Percentiles rank a stretch among this genome's conserved stretches.
Conservation (phyloP, 805 yeast species). For the Candida coquimbonensis region DNA sequence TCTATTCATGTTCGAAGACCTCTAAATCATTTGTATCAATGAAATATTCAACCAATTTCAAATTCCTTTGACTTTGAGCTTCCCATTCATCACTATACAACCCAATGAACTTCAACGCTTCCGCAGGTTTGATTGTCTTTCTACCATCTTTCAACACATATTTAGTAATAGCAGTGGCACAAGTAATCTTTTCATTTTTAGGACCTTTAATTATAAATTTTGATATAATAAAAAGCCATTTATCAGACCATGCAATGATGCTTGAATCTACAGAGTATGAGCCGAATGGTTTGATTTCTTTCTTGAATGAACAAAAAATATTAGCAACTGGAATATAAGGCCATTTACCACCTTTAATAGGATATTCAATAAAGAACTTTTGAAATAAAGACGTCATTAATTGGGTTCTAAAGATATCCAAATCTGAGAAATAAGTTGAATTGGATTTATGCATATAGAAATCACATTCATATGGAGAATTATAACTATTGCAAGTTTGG, state of each 20-base stretch:
- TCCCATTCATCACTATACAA: slow-evolving; percentile 47
- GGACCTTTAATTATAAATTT: slow-evolving; percentile 37
- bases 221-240: slow-evolving; percentile 73
- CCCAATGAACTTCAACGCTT: slow-evolving; percentile 50
- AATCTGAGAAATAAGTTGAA: slow-evolving; percentile 74
- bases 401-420: slow-evolving; percentile 72
- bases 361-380: slow-evolving; percentile 41
- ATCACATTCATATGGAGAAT: slow-evolving; percentile 77
- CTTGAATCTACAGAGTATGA: slow-evolving; percentile 47
- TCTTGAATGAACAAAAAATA: slow-evolving; percentile 58
- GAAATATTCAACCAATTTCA: slow-evolving; percentile 31
- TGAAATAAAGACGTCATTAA: slow-evolving; percentile 52
- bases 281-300: slow-evolving; percentile 66
- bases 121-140: slow-evolving; percentile 63
- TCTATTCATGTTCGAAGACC: slow-evolving; percentile 7
- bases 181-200: slow-evolving; percentile 28
- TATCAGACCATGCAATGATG: slow-evolving; percentile 77
- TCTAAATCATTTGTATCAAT: slow-evolving; percentile 32
- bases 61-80: slow-evolving; percentile 32
- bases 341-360: slow-evolving; percentile 31
- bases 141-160: slow-evolving; percentile 78
- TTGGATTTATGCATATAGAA: slow-evolving; percentile 83
- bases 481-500: slow-evolving; percentile 41
- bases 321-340: slow-evolving; percentile 70
- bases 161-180: slow-evolving; percentile 63